Evolutionary conservation across 257 asterid genomes (phyloP).

Genomic region (Echites panduratus): DNA sequence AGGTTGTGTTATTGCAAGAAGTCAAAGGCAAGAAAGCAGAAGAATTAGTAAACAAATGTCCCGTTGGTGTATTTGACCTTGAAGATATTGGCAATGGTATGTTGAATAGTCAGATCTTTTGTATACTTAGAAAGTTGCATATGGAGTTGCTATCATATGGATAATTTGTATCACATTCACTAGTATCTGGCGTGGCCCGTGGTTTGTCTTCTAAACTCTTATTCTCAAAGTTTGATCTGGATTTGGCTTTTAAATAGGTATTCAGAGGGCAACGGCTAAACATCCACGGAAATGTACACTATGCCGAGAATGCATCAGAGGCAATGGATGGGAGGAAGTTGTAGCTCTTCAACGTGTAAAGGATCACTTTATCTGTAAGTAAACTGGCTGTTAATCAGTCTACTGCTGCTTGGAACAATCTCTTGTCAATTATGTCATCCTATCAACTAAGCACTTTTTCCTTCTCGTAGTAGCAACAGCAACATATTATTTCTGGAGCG

Average conservation of each 20-base stretch:
- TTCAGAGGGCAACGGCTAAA: conserved; percentile 67
- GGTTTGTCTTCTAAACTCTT: background rate
- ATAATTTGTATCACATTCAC: background rate
- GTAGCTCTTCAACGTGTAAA: conserved; percentile 73
- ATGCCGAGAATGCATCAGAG: conserved; percentile 88
- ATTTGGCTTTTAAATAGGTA: conserved; percentile 32
- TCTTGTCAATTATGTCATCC: too few relatives aligned
- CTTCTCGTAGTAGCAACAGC: background rate
- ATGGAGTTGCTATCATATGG: background rate
- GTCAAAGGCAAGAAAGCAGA: conserved; percentile 69
- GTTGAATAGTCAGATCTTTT: conserved; percentile 3
- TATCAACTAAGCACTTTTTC: background rate
- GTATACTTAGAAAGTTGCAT: background rate
- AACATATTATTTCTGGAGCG: background rate
- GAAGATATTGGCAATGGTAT: conserved; percentile 80
- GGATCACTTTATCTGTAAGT: conserved; percentile 96
- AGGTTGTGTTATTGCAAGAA: conserved; percentile 74
- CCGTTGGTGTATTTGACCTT: conserved; percentile 78
- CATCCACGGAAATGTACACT: conserved; percentile 83
- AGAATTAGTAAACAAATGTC: conserved; percentile 80
- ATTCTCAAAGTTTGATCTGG: conserved; percentile 2
- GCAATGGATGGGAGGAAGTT: conserved; percentile 68
- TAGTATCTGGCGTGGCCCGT: background rate
- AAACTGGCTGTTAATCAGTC: background rate
- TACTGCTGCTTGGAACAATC: background rate